phyloP scores from a whole-genome alignment of 176 grass and related monocot species.

The Aegilops bicornis region DNA sequence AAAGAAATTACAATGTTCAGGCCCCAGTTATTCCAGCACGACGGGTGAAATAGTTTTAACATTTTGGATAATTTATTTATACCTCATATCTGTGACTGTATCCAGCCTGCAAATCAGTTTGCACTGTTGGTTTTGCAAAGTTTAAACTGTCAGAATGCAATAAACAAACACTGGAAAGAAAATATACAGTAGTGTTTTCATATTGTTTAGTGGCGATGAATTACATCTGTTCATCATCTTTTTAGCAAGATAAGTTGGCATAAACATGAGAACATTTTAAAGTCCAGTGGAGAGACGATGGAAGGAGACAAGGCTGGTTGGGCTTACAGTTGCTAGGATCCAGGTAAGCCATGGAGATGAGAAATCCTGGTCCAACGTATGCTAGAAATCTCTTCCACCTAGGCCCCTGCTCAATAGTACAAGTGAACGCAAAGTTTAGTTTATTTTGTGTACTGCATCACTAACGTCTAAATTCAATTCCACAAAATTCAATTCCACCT shows the following conservation, averaged over 20 bases:
- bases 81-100: conserved; percentile 83
- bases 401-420: conserved; percentile 35
- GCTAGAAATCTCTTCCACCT: conserved; percentile 67
- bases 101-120: conserved; percentile 77
- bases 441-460: neutral
- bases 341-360: conserved; percentile 81
- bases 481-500: too few relatives aligned
- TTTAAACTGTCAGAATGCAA: neutral
- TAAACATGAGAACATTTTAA: neutral
- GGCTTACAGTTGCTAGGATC: conserved; percentile 78
- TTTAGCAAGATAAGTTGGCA: conserved; percentile 3
- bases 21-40: neutral
- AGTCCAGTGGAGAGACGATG: neutral
- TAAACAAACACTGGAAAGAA: too few relatives aligned
- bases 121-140: conserved; percentile 48
- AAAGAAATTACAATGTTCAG: neutral
- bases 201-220: neutral
- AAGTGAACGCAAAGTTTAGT: neutral
- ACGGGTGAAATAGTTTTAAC: neutral
- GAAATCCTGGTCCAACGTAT: conserved; percentile 81
- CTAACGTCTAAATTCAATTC: neutral
- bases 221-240: neutral
- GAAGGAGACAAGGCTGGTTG: neutral
- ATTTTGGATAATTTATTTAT: conserved; percentile 3
- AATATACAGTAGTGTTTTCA: too few relatives aligned